Evolutionary conservation across 257 asterid genomes (phyloP).

Genomic region (Capsicum baccatum): DNA sequence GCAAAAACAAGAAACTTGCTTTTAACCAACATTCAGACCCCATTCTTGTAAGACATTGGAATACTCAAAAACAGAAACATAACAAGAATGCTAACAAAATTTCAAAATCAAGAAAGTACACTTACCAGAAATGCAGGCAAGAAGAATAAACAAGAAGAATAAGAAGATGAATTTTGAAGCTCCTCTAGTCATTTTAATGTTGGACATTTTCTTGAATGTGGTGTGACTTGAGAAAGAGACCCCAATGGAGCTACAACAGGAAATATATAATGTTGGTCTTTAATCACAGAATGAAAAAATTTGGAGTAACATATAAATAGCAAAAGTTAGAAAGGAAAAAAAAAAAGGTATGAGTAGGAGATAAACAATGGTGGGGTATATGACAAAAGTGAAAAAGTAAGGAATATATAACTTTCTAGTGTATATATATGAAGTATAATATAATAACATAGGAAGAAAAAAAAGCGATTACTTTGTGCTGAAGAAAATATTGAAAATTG

Average conservation of each 20-base stretch:
- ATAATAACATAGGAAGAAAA: conserved; percentile 17
- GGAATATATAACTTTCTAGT: conserved; percentile 46
- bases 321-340: conserved; percentile 19
- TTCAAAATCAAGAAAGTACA: background rate
- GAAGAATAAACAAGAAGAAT: conserved; percentile 43
- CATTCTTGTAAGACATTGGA: background rate
- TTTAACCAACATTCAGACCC: background rate
- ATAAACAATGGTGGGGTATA: conserved; percentile 35
- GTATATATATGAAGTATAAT: conserved; percentile 28
- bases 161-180: conserved; percentile 41
- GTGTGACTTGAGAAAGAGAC: conserved; percentile 30
- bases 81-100: background rate
- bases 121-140: conserved; percentile 58
- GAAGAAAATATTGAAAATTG: conserved; percentile 61
- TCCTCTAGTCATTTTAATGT: conserved; percentile 53
- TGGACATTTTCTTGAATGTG: conserved; percentile 9
- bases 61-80: background rate
- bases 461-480: conserved; percentile 69
- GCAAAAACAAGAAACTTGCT: background rate
- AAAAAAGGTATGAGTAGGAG: conserved; percentile 30
- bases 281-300: conserved; percentile 25
- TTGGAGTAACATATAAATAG: background rate
- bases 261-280: conserved; percentile 32
- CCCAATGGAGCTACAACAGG: conserved; percentile 34
- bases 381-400: conserved; percentile 52